phyloP scores from a whole-genome alignment of 305 asterid genomes.

The Plantago coronopus region DNA sequence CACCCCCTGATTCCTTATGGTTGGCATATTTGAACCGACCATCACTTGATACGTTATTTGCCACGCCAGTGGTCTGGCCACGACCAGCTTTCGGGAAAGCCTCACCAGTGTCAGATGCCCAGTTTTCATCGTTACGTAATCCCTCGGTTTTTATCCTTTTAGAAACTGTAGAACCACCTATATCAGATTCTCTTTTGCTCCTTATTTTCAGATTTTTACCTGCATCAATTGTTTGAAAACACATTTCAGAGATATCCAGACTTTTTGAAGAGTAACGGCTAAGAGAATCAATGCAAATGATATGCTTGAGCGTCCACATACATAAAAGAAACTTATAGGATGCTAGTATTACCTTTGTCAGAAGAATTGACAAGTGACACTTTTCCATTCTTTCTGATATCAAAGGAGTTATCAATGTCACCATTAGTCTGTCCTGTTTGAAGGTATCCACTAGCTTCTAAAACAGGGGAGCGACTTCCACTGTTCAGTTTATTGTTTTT shows the following conservation, averaged over 20 bases:
- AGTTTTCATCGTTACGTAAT: conserved; percentile 45
- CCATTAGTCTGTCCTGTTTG: conserved; percentile 33
- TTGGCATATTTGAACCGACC: conserved; percentile 34
- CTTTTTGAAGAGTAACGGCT: conserved; percentile 21
- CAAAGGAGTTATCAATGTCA: conserved; percentile 40
- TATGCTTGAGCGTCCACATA: conserved; percentile 6
- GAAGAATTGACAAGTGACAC: conserved; percentile 35
- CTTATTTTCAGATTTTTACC: conserved; percentile 50
- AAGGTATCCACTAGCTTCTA: conserved; percentile 50
- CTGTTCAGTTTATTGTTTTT: conserved; percentile 42
- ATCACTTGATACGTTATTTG: conserved; percentile 41
- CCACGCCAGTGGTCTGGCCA: conserved; percentile 39
- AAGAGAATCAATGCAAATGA: conserved; percentile 10
- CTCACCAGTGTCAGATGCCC: conserved; percentile 50
- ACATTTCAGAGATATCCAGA: conserved; percentile 5
- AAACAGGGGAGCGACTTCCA: conserved; percentile 37
- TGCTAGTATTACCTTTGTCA: conserved; percentile 54
- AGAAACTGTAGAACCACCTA: conserved; percentile 52
- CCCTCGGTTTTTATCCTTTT: conserved; percentile 70
- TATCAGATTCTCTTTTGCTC: conserved; percentile 54
- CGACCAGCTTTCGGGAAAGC: conserved; percentile 48
- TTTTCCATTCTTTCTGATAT: conserved; percentile 44
- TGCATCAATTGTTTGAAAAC: conserved; percentile 25
- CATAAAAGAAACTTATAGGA: conserved; percentile 22
- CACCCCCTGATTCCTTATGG: conserved; percentile 37